Evolutionary conservation across 163 green algal genomes (phyloP).

Genomic region (Chlorella variabilis): DNA sequence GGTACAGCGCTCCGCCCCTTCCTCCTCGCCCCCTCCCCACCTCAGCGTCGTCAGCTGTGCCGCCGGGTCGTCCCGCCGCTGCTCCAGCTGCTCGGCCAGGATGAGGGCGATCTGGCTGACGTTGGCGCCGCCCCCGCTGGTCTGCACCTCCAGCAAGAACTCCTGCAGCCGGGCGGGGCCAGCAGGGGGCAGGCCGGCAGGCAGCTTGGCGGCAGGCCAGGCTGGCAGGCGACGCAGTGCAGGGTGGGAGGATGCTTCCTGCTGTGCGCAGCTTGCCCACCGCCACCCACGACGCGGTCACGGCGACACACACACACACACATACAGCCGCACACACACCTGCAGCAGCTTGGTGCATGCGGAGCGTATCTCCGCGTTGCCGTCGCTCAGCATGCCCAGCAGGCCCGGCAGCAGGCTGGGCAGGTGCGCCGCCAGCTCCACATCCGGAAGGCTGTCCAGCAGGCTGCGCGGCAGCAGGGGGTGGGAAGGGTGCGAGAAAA

Average conservation of each 20-base stretch:
- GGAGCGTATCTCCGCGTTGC: constrained; percentile 76
- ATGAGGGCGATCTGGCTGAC: constrained; percentile 62
- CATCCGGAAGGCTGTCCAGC: constrained; percentile 81
- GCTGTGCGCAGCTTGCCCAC: background rate
- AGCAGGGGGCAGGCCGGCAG: background rate
- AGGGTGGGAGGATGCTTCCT: no score
- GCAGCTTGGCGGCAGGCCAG: background rate
- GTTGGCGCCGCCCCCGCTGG: constrained; percentile 50
- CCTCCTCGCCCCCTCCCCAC: background rate
- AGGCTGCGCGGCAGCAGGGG: constrained; percentile 13
- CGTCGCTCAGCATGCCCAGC: constrained; percentile 81
- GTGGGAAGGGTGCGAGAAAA: background rate
- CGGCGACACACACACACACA: background rate
- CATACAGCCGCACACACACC: background rate
- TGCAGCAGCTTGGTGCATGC: constrained; percentile 57
- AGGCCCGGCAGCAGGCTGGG: constrained; percentile 91
- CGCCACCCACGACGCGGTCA: background rate
- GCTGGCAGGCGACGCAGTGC: background rate
- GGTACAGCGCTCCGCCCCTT: no score
- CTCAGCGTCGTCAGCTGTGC: constrained; percentile 41
- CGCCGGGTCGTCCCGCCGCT: constrained; percentile 71
- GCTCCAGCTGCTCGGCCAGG: constrained; percentile 56
- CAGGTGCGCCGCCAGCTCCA: constrained; percentile 91
- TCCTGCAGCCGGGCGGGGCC: constrained; percentile 54
- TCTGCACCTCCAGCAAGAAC: constrained; percentile 78